phyloP scores from a whole-genome alignment of 768 basidiomycete species.

The Hericium coralloides region DNA sequence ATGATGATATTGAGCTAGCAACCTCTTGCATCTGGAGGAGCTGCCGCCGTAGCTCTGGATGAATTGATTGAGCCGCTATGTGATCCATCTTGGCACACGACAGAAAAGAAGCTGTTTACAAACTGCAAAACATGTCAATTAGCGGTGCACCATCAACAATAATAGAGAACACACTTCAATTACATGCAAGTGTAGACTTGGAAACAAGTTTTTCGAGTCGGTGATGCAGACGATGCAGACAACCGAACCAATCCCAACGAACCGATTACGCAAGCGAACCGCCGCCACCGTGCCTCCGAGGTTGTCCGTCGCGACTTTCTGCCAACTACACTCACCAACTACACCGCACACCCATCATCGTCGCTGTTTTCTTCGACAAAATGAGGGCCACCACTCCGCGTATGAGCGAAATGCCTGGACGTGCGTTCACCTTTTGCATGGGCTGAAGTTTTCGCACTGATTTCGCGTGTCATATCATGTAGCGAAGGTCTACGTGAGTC shows the following conservation, averaged over 20 bases:
- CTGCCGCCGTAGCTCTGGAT: constrained; percentile 18
- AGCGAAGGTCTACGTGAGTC: constrained; percentile 76
- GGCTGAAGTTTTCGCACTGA: neutral
- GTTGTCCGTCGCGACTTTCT: constrained; percentile 6
- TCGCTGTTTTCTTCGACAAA: neutral
- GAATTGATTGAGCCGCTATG: constrained; percentile 5
- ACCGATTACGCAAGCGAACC: neutral
- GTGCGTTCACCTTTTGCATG: constrained; percentile 34
- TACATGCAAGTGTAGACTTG: neutral
- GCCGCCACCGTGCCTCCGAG: neutral
- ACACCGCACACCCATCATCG: neutral
- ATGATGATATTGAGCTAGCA: constrained; percentile 18
- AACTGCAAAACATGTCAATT: too few species aligned
- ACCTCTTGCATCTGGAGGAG: constrained; percentile 20
- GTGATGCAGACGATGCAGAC: neutral
- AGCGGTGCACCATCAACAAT: too few species aligned
- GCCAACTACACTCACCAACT: neutral
- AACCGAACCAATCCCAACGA: neutral
- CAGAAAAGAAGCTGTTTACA: too few species aligned
- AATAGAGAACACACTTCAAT: too few species aligned
- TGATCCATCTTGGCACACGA: neutral
- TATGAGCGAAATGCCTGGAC: constrained; percentile 70
- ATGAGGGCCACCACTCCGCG: constrained; percentile 31
- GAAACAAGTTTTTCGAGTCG: neutral
- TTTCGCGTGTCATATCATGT: constrained; percentile 1